Evolutionary conservation across 116 monocot species (phyloP).

Genomic region (Zostera marina): DNA sequence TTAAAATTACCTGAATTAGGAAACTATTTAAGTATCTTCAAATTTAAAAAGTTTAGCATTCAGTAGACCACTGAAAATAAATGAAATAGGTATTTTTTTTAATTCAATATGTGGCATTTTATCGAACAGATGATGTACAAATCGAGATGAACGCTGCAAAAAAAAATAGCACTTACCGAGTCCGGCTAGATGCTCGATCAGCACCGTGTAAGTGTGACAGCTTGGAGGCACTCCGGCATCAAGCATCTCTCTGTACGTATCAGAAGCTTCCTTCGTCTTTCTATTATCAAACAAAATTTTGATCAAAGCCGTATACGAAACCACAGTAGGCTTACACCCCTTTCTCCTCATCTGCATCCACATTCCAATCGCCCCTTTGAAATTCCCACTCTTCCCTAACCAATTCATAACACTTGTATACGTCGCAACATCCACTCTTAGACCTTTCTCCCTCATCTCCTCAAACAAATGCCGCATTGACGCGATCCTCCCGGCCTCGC

Average conservation of each 20-base stretch:
- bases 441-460: constrained; percentile 39
- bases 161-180: constrained; percentile 18
- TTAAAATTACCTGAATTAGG: constrained; percentile 48
- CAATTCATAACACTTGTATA: constrained; percentile 56
- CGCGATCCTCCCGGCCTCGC: constrained; percentile 59
- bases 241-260: constrained; percentile 53
- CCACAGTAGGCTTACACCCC: constrained; percentile 31
- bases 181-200: constrained; percentile 63
- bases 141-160: not conserved
- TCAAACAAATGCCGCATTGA: constrained; percentile 35
- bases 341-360: constrained; percentile 64
- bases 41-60: not conserved
- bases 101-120: not conserved
- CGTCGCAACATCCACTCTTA: constrained; percentile 37
- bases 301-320: constrained; percentile 67
- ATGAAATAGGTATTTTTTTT: not conserved
- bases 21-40: not conserved
- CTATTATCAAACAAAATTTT: constrained; percentile 53
- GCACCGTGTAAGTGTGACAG: constrained; percentile 63
- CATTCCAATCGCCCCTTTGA: constrained; percentile 30
- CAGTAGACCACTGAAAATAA: not conserved
- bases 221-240: constrained; percentile 40
- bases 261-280: constrained; percentile 27
- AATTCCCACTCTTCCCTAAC: constrained; percentile 40
- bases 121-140: constrained; percentile 3